Conservation (phyloP, 1,139 yeast species). For the Taphrina confusa region DNA sequence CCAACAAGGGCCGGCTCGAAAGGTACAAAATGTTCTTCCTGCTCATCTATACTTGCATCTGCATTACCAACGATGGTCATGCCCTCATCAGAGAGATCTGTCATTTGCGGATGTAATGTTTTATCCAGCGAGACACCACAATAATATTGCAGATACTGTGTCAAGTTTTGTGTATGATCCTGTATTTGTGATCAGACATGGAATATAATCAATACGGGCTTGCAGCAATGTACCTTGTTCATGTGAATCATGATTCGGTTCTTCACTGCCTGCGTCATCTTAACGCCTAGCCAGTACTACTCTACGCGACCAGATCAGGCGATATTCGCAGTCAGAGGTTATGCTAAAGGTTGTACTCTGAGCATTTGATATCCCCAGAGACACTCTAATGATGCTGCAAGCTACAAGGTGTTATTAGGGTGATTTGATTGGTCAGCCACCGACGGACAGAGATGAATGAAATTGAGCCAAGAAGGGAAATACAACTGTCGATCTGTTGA, state of each 20-base stretch:
- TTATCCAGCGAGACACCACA: slow-evolving; percentile 1
- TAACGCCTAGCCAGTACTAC: no score
- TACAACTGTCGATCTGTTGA: slow-evolving; percentile 1
- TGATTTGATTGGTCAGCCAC: no score
- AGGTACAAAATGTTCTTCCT: slow-evolving; percentile 18
- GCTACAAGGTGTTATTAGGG: no score
- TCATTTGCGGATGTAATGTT: slow-evolving; percentile 16
- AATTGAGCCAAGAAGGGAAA: neutral
- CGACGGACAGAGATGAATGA: neutral
- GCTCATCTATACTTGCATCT: neutral
- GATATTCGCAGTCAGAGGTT: no score
- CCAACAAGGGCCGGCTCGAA: slow-evolving; percentile 14
- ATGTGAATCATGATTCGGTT: slow-evolving; percentile 27
- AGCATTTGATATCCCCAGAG: no score
- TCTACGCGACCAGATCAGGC: no score
- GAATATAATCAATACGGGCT: neutral
- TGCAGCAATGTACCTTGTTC: slow-evolving; percentile 14
- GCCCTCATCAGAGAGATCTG: slow-evolving; percentile 25
- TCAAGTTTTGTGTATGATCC: slow-evolving; percentile 22
- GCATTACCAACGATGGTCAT: slow-evolving; percentile 1
- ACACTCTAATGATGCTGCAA: no score
- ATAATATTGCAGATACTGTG: slow-evolving; percentile 21
- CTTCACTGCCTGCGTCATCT: slow-evolving; percentile 22
- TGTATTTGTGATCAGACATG: neutral
- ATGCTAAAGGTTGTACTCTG: no score